phyloP scores from a whole-genome alignment of 441 rosid genomes.

The Biscutella auriculata region DNA sequence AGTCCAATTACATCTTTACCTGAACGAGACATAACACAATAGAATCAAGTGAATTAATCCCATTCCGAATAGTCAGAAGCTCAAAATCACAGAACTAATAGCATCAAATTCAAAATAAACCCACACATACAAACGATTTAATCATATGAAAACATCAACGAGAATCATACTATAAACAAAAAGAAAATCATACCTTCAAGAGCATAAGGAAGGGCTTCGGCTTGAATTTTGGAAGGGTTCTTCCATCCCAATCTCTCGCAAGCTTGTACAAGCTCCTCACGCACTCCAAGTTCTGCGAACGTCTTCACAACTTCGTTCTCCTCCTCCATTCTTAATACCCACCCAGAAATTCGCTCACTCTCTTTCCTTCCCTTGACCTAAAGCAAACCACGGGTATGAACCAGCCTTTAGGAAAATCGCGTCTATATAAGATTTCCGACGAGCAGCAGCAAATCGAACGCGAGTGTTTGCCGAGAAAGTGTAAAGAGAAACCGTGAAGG shows the following conservation, averaged over 20 bases:
- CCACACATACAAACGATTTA: too few relatives aligned
- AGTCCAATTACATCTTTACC: constrained; percentile 93
- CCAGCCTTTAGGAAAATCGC: not conserved
- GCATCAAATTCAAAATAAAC: too few relatives aligned
- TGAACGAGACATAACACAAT: constrained; percentile 16
- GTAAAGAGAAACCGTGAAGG: too few relatives aligned
- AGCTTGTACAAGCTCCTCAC: constrained; percentile 61
- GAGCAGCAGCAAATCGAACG: not conserved
- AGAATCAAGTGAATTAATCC: too few relatives aligned
- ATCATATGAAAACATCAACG: not conserved
- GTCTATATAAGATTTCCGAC: not conserved
- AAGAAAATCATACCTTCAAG: constrained; percentile 52
- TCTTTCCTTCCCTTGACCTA: too few relatives aligned
- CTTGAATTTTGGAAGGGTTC: constrained; percentile 67
- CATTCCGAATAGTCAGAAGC: too few relatives aligned
- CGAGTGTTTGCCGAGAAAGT: not conserved
- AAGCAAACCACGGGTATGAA: not conserved
- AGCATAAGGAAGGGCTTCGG: constrained; percentile 76
- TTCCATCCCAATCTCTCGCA: constrained; percentile 72
- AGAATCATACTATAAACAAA: not conserved
- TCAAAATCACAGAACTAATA: not conserved
- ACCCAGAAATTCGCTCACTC: not conserved
- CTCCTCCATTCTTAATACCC: constrained; percentile 28
- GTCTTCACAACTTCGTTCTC: constrained; percentile 48
- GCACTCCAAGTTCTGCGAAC: constrained; percentile 60